phyloP scores from a whole-genome alignment of 2,329 filamentous ascomycete species.

The Ophiobolus disseminans region DNA sequence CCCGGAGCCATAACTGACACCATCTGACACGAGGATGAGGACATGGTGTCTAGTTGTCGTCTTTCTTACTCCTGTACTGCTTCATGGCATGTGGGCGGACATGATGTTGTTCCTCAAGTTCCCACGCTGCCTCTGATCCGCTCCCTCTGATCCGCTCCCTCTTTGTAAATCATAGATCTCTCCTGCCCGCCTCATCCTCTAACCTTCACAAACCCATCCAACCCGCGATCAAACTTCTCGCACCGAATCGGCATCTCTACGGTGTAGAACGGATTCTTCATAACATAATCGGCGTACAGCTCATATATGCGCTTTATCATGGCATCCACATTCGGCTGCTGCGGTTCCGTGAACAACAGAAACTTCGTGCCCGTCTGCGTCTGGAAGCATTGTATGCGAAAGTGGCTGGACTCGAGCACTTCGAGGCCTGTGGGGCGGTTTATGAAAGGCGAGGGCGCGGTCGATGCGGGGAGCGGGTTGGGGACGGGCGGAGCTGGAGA shows the following conservation, averaged over 20 bases:
- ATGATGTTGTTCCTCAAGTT: too few species aligned
- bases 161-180: neutral
- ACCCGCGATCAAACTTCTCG: slow-evolving; percentile 89
- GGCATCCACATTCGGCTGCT: slow-evolving; percentile 84
- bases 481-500: slow-evolving; percentile 42
- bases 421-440: slow-evolving; percentile 76
- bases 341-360: slow-evolving; percentile 88
- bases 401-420: slow-evolving; percentile 91
- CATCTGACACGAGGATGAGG: too few species aligned
- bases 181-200: slow-evolving; percentile 33
- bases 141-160: too few species aligned
- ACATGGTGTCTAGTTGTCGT: too few species aligned
- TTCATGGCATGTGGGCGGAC: too few species aligned
- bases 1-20: neutral
- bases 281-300: slow-evolving; percentile 94
- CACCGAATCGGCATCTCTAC: slow-evolving; percentile 96
- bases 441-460: slow-evolving; percentile 39
- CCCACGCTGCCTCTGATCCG: too few species aligned
- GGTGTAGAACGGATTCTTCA: slow-evolving; percentile 99
- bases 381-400: slow-evolving; percentile 94
- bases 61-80: too few species aligned
- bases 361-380: slow-evolving; percentile 96
- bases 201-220: slow-evolving; percentile 77
- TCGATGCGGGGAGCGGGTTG: slow-evolving; percentile 29
- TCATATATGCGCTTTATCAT: slow-evolving; percentile 89